phyloP scores from a whole-genome alignment of 148 eudicot species.

The Fagopyrum tataricum region DNA sequence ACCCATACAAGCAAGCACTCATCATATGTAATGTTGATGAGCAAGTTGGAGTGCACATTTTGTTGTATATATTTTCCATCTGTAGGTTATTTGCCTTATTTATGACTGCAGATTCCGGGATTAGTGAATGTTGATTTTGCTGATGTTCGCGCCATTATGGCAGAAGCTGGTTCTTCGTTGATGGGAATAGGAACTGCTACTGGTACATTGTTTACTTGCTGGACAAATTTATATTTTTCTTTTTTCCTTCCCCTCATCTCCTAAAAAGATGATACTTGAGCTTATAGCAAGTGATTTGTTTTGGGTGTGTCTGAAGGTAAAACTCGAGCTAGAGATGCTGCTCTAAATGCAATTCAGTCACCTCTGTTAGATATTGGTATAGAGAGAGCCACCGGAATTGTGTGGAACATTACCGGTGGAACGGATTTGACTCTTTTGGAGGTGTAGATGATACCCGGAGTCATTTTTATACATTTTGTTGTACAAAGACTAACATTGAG shows the following conservation, averaged over 20 bases:
- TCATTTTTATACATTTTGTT: too few species aligned
- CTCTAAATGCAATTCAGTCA: constrained; percentile 95
- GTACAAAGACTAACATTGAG: too few species aligned
- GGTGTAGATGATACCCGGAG: constrained; percentile 43
- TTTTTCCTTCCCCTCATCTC: neutral
- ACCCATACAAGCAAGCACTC: neutral
- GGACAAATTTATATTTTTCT: neutral
- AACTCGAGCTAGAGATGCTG: constrained; percentile 98
- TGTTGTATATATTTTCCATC: neutral
- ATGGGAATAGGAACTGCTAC: constrained; percentile 99
- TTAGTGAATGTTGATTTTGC: constrained; percentile 99
- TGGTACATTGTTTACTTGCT: constrained; percentile 35
- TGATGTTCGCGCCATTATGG: constrained; percentile 99
- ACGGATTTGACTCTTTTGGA: constrained; percentile 88
- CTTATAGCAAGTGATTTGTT: neutral
- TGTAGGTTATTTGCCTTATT: constrained; percentile 2
- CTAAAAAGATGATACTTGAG: too few species aligned
- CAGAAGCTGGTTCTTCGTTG: constrained; percentile 92
- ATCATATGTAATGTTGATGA: neutral
- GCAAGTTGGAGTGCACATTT: neutral
- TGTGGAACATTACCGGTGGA: constrained; percentile 99
- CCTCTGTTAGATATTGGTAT: constrained; percentile 95
- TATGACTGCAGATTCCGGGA: constrained; percentile 70
- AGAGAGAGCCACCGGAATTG: constrained; percentile 99
- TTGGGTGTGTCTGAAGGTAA: constrained; percentile 43